Evolutionary conservation across 2,329 filamentous ascomycete species (phyloP).

Genomic region (Monilinia fructicola): DNA sequence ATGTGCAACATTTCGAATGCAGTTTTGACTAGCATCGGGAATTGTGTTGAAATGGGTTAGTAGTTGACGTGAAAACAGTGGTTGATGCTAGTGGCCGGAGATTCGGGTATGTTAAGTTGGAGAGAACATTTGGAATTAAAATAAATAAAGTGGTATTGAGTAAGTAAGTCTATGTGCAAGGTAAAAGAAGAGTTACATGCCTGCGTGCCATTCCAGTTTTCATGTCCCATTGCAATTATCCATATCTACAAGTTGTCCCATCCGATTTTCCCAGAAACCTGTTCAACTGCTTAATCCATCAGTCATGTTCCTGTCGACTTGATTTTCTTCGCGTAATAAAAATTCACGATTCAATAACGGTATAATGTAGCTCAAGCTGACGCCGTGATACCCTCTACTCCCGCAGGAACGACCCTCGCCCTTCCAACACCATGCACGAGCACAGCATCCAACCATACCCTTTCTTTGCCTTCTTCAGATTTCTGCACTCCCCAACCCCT

Average conservation of each 20-base stretch:
- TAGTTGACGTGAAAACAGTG: conserved; percentile 6
- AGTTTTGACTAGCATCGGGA: background rate
- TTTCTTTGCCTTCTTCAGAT: conserved; percentile 42
- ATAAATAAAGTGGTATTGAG: conserved; percentile 9
- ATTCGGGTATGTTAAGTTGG: background rate
- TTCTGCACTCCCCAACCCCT: conserved; percentile 57
- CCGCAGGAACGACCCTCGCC: conserved; percentile 5
- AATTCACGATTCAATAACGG: background rate
- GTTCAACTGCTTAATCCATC: background rate
- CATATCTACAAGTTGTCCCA: background rate
- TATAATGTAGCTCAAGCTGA: background rate
- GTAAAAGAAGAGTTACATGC: conserved; percentile 11
- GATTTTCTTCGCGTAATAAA: background rate
- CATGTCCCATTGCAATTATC: background rate
- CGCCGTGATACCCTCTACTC: background rate
- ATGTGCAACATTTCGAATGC: background rate
- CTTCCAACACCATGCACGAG: conserved; percentile 28
- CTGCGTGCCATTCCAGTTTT: background rate
- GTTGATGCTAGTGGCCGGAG: background rate
- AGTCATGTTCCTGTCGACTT: background rate
- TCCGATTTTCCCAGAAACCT: background rate
- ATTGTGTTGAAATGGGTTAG: conserved; percentile 6
- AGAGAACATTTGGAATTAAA: background rate
- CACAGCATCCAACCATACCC: conserved; percentile 34
- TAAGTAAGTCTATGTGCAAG: background rate